Percentiles rank a stretch among this genome's conserved stretches.
These are phyloP conservation scores for Metschnikowia cerradonensis DNA, from an alignment of 805 yeast genomes.

Conservation along the genomic window DNA sequence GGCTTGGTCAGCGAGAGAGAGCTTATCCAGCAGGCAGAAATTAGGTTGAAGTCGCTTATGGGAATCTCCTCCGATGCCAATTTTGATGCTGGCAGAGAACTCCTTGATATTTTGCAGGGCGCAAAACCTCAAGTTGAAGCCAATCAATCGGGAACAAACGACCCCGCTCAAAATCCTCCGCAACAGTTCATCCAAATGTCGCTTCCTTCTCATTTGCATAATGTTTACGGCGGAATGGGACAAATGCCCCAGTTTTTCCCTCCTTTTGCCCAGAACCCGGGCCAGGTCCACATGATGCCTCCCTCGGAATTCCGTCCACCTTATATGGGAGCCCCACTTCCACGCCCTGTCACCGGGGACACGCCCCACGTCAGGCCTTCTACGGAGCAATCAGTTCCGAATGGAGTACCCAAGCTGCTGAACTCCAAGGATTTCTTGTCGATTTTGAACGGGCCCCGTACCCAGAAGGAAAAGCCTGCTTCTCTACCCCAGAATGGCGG, in stretches of 20 bases:
- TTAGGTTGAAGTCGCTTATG: conserved; percentile 57
- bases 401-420: background rate
- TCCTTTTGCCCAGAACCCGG: conserved; percentile 7
- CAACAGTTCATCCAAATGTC: conserved; percentile 23
- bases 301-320: conserved; percentile 15
- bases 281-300: conserved; percentile 11
- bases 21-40: conserved; percentile 59
- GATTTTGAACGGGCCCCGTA: conserved; percentile 6
- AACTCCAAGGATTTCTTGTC: conserved; percentile 8
- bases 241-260: conserved; percentile 17
- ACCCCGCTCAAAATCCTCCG: conserved; percentile 3
- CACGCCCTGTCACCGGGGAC: background rate
- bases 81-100: conserved; percentile 72
- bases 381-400: background rate
- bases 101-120: conserved; percentile 56
- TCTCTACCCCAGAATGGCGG: background rate
- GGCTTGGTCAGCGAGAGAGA: conserved; percentile 48
- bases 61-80: conserved; percentile 46
- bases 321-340: conserved; percentile 2
- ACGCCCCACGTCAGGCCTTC: background rate
- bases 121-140: conserved; percentile 16
- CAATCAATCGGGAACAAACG: background rate
- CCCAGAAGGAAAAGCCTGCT: background rate
- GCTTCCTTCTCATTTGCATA: conserved; percentile 33
- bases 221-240: conserved; percentile 15